These are phyloP conservation scores for Colletotrichum nymphaeae DNA, from an alignment of 2,329 filamentous ascomycete genomes.

Conservation along the genomic window DNA sequence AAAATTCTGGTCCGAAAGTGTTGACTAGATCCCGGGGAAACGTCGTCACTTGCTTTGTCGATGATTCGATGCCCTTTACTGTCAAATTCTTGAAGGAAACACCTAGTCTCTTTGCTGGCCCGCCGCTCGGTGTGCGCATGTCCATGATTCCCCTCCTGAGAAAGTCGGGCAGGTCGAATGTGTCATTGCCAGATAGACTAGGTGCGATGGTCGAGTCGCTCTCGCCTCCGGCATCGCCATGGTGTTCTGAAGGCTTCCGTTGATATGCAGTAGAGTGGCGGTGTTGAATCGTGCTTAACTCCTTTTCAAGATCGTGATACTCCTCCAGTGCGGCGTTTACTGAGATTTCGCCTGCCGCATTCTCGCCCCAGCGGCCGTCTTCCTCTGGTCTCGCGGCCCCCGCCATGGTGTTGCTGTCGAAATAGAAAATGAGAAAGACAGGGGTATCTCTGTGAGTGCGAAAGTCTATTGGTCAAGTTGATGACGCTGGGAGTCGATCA, in stretches of 20 bases:
- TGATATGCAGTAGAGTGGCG: conserved; percentile 12
- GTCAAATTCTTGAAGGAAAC: conserved; percentile 82
- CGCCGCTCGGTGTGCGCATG: conserved; percentile 71
- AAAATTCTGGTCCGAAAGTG: conserved; percentile 85
- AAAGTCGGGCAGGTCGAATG: conserved; percentile 76
- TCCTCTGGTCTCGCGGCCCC: background rate
- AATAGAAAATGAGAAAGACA: background rate
- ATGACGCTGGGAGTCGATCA: background rate
- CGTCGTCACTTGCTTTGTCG: conserved; percentile 76
- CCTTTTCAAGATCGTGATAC: conserved; percentile 39
- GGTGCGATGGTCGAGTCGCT: conserved; percentile 31
- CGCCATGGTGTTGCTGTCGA: conserved; percentile 1
- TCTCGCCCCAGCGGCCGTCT: conserved; percentile 42
- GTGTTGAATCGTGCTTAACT: conserved; percentile 38
- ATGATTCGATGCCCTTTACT: conserved; percentile 77
- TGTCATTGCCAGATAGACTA: conserved; percentile 12
- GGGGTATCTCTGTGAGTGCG: background rate
- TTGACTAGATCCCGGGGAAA: conserved; percentile 80
- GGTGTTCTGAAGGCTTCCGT: background rate
- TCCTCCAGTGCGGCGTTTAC: conserved; percentile 37
- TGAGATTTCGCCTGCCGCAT: conserved; percentile 37
- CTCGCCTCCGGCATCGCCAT: conserved; percentile 16
- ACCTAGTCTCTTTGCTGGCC: conserved; percentile 80
- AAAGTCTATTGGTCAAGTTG: background rate
- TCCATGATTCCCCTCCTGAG: conserved; percentile 81